Evolutionary conservation across 2,329 filamentous ascomycete species (phyloP).

Genomic region (Coniochaeta sp.): DNA sequence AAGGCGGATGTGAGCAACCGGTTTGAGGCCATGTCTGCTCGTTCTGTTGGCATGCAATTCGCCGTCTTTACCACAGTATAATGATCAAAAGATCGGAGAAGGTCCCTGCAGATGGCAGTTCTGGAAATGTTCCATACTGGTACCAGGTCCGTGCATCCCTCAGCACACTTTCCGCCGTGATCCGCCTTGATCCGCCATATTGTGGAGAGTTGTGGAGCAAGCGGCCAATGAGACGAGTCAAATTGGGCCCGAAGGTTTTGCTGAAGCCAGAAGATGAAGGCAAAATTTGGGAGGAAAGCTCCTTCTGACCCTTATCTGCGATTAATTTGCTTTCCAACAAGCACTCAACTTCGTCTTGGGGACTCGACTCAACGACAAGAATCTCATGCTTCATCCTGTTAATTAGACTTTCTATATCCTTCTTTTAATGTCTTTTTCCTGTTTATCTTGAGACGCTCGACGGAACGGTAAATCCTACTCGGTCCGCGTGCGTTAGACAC

Average conservation of each 20-base stretch:
- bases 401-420: background rate
- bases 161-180: no score
- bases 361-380: background rate
- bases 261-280: background rate
- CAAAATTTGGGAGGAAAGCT: conserved; percentile 2
- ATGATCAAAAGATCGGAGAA: background rate
- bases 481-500: background rate
- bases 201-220: background rate
- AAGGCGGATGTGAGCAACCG: conserved; percentile 11
- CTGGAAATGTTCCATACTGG: background rate
- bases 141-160: no score
- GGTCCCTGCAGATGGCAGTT: background rate
- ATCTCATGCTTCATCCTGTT: background rate
- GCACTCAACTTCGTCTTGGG: background rate
- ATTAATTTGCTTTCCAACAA: background rate
- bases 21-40: conserved; percentile 13
- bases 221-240: background rate
- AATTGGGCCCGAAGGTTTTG: background rate
- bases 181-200: background rate
- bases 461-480: background rate
- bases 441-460: conserved; percentile 1
- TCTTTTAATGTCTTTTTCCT: conserved; percentile 1
- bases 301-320: conserved; percentile 1
- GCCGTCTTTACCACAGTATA: no score
- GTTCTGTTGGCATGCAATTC: background rate